Evolutionary conservation across 306 rosid species (phyloP).

Genomic region (Bauhinia variegata): DNA sequence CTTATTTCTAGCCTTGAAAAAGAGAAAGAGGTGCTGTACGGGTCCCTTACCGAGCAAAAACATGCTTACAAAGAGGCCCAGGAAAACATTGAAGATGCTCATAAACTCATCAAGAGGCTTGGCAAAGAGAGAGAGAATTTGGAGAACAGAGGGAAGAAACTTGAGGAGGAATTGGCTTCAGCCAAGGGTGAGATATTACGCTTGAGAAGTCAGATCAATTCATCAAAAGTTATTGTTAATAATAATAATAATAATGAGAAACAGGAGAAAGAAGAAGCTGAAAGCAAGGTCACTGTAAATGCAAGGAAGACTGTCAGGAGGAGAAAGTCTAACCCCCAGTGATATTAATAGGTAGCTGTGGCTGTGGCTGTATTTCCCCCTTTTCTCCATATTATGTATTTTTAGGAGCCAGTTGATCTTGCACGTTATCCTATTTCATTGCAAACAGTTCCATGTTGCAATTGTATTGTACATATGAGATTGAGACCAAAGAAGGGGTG

Average conservation of each 20-base stretch:
- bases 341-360: no score
- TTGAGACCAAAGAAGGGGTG: background rate
- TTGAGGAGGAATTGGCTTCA: slow-evolving; percentile 68
- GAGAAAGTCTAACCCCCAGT: slow-evolving; percentile 44
- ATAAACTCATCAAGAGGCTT: slow-evolving; percentile 66
- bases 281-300: slow-evolving; percentile 40
- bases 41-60: slow-evolving; percentile 63
- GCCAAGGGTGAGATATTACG: slow-evolving; percentile 78
- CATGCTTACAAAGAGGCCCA: slow-evolving; percentile 59
- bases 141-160: slow-evolving; percentile 68
- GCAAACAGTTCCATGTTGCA: slow-evolving; percentile 26
- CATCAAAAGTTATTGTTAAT: slow-evolving; percentile 39
- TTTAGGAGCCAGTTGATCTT: background rate
- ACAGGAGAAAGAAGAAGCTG: slow-evolving; percentile 41
- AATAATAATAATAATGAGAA: no score
- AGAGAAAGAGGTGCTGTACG: slow-evolving; percentile 67
- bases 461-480: slow-evolving; percentile 35
- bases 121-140: slow-evolving; percentile 67
- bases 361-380: slow-evolving; percentile 56
- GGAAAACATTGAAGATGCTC: slow-evolving; percentile 87
- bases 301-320: slow-evolving; percentile 45
- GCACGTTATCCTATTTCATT: slow-evolving; percentile 21
- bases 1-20: slow-evolving; percentile 62
- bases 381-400: background rate
- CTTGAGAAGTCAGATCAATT: slow-evolving; percentile 37